Evolutionary conservation across 2,329 filamentous ascomycete genomes (phyloP).

Genomic region (Epichloe gansuensis): DNA sequence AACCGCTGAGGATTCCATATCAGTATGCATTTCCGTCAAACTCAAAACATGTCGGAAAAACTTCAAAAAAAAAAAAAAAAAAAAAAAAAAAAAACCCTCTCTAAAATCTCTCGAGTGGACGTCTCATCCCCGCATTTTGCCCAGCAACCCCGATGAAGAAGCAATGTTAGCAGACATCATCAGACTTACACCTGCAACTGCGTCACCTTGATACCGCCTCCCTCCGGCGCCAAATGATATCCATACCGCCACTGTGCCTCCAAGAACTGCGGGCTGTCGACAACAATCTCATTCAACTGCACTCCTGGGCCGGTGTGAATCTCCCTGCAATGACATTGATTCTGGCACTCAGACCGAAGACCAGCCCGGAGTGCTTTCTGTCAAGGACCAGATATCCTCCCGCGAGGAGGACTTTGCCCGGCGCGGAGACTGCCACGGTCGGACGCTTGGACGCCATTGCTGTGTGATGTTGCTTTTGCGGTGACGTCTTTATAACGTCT

Average conservation of each 20-base stretch:
- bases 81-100: too few relatives aligned
- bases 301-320: conserved; percentile 51
- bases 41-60: background rate
- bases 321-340: conserved; percentile 52
- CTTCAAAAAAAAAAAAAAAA: background rate
- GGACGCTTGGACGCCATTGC: conserved; percentile 14
- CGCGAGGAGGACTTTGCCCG: conserved; percentile 89
- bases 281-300: conserved; percentile 60
- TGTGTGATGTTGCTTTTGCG: background rate
- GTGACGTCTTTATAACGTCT: background rate
- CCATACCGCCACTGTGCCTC: conserved; percentile 82
- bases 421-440: conserved; percentile 64
- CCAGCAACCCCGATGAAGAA: too few relatives aligned
- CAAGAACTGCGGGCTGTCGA: conserved; percentile 83
- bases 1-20: conserved; percentile 25
- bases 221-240: conserved; percentile 55
- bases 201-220: conserved; percentile 70
- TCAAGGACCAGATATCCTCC: conserved; percentile 94
- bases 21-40: background rate
- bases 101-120: too few relatives aligned
- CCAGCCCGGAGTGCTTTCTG: conserved; percentile 65
- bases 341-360: conserved; percentile 55
- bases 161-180: background rate
- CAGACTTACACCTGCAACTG: conserved; percentile 63
- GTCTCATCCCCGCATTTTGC: too few relatives aligned